Base-by-base conservation (phyloP, 371 early-diverging fungal species). In the Chytridiales sp. region DNA sequence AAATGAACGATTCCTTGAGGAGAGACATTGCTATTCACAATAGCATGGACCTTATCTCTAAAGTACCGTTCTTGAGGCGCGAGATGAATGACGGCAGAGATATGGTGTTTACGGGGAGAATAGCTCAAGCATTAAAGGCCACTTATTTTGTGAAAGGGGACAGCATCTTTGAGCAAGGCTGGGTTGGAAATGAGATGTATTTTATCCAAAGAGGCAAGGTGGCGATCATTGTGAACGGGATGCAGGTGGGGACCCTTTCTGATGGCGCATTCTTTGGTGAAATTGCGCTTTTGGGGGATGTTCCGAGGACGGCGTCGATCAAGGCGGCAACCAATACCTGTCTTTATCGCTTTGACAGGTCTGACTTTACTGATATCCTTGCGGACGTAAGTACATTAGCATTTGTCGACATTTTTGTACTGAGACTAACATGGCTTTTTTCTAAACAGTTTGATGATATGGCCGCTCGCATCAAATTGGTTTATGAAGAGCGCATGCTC, bases 401-500 rank as follows among this genome's bases (percentile, higher is more conserved):
- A n/a, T n/a, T n/a, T n/a, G n/a, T n/a, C 15, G 15, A 15, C 38
- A 0, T 2, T 22, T 19, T 39, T 30, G 15, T 22, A 40, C 31
- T n/a, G 35, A n/a, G n/a, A n/a, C n/a, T n/a, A n/a, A 49, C 4
- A 26, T 6, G 15, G 11, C 29, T 35, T 19, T 38, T 39, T 29
- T 30, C 19, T 13, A 8, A n/a, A n/a, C n/a, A n/a, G n/a, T n/a
- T n/a, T n/a, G n/a, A n/a, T n/a, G 73, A 73, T 53, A 69, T 73
- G 73, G 64, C 61, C 27, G 24, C 48, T 2, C 35, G 61, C 22
- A 64, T 73, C 30, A 46, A 64, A 40, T 30, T 39, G 21, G 61
- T 70, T n/a, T 73, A 65, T 40, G 56, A 64, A 49, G 74, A 73
- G 61, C 53, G 74, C 1, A 70, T 73, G 74, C 56, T 44, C 31